Evolutionary conservation across 345 rosid species (phyloP), one percentile per base, ranked within the genome.

Genomic region (Turnera subulata): DNA sequence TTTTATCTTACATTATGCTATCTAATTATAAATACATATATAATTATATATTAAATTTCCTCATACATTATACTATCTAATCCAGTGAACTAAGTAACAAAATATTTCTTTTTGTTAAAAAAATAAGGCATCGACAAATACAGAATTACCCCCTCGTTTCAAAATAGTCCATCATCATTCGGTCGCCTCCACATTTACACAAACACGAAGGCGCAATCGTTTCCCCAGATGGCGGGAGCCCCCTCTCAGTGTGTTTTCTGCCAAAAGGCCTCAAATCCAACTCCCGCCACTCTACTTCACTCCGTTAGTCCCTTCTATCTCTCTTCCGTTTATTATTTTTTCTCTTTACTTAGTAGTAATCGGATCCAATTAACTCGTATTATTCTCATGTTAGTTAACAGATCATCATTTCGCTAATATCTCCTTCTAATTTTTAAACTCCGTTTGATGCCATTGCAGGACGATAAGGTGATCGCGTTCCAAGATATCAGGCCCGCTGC

Each of bases 401-500:
- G 45, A 16, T 21, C 40, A 16, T 18, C 40, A 1, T 57, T 46
- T 46, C 22, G 18, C 11, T 11, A 6, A 39, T 21, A 47, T 58
- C 6, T 24, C 10, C 19, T 13, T 19, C 11, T 35, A 50, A 26
- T 32, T 47, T 14, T 61, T 63, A 42, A 13, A 11, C 4, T 42
- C 45, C 45, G 12, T 50, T 23, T 23, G 17, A 2, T 42, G 24
- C 45, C 50, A n/a, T 39, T 58, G 71, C 80, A 89, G 96, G 95
- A 92, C 66, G 86, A 83, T 12, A 89, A 76, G 64, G 91, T 89
- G 51, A 66, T 86, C 39, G 95, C 96, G 20, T 89, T 92, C 75
- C 84, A 78, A 62, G 96, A 92, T 57, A 82, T 92, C 68, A 86
- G 73, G 35, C 96, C 95, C 18, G 68, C 96, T 6, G 89, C 96